Evolutionary conservation across 2,329 filamentous ascomycete species (phyloP), one percentile per base, ranked within the genome.

Genomic region (Monascus ruber): DNA sequence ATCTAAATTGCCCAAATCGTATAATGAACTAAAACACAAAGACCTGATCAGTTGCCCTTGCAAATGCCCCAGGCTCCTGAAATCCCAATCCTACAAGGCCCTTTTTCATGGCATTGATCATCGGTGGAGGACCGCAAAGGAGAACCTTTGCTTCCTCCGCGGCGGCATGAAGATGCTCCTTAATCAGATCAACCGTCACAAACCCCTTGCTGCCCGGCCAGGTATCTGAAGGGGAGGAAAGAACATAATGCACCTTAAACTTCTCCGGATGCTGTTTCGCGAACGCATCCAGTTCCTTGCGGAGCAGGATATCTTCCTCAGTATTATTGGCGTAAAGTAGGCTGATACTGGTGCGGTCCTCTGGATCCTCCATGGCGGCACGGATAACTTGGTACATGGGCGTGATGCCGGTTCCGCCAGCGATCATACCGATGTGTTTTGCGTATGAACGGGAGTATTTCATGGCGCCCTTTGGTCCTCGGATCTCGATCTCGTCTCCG

Each of bases 351-450:
- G 78, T 81, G 1, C 62, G 64, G 44, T 81, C 78, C 5, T 56
- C 59, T 10, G 70, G 62, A 39, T 80, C 72, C 49, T 79, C 76
- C 48, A 74, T 77, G 40, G 81, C 76, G 33, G 75, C 74, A 3
- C 76, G 71, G 49, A 81, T 78, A 5, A 81, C 56, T 50, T 81
- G 76, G 52, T 68, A 76, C 70, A 77, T 74, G 2, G 74, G 73
- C 1, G 74, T 63, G 31, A 57, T 62, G 0, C 58, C 59, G n/a
- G 60, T 63, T 4, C 17, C 17, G 17, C 17, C 17, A 3, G 17
- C 17, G 17, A 17, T 17, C 17, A 17, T 17, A 17, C 17, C 61
- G 62, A 25, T 60, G 62, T 6, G 60, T 62, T 11, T 64, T 54
- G 59, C 63, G 61, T 1, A 58, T 59, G 11, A 64, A 53, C 24